Conservation (phyloP, 2,329 filamentous ascomycete species). For the Aspergillus niger region DNA sequence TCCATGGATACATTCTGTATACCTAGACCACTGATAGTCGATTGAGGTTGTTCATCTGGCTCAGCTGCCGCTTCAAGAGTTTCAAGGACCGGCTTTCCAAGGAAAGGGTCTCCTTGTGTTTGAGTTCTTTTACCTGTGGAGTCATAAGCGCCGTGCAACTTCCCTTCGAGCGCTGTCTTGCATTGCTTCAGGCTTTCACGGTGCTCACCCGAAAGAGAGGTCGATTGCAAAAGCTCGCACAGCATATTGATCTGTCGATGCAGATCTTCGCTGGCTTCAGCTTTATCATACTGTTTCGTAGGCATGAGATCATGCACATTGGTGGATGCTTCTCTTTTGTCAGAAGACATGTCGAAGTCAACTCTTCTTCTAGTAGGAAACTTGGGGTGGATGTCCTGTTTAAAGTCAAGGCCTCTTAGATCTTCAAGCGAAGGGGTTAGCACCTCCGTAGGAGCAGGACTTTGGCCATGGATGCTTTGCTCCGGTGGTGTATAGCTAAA, state of each 20-base stretch:
- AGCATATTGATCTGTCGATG: slow-evolving; percentile 24
- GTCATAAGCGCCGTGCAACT: not conserved
- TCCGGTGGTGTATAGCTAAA: slow-evolving; percentile 19
- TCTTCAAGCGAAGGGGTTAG: slow-evolving; percentile 23
- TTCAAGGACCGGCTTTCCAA: not conserved
- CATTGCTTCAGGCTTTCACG: slow-evolving; percentile 19
- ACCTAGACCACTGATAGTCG: too few species aligned
- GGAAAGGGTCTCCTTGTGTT: not conserved
- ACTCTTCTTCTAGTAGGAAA: slow-evolving; percentile 2
- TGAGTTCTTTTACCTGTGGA: not conserved
- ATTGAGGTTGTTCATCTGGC: too few species aligned
- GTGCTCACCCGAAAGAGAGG: slow-evolving; percentile 17
- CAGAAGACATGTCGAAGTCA: not conserved
- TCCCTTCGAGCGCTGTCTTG: slow-evolving; percentile 6
- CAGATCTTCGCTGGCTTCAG: not conserved
- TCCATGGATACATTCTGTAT: too few species aligned
- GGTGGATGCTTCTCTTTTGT: not conserved
- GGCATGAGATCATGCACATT: not conserved
- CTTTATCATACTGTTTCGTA: not conserved
- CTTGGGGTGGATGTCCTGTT: not conserved
- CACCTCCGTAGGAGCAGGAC: not conserved
- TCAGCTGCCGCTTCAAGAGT: too few species aligned
- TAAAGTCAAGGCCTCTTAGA: slow-evolving; percentile 26
- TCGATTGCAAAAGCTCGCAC: slow-evolving; percentile 21
- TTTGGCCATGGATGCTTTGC: not conserved